Base-by-base conservation (phyloP, 371 early-diverging fungal species). In the Haplosporangium sp. region DNA sequence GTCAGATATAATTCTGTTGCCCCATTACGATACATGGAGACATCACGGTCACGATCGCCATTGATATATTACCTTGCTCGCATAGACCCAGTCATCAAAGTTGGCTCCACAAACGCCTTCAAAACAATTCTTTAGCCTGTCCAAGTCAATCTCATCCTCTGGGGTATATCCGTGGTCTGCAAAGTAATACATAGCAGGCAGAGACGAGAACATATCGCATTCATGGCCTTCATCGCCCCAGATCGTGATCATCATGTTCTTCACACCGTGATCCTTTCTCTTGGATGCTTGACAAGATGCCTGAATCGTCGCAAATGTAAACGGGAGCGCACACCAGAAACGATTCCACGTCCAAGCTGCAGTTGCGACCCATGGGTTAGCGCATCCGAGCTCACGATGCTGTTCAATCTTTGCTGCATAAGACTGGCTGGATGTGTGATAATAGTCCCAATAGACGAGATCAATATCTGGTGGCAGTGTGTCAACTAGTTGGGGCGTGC, bases 221-320 rank as follows among this genome's bases (percentile, higher is more conserved):
- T 95, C 96, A 80, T 95, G 93, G 46, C 95, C 95, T 70, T 95
- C 96, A 73, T 95, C 96, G 18, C 96, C 96, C 95, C 95, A 93
- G 50, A 90, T 88, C 0, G 95, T 95, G 42, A 93, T 88, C 82
- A 95, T 91, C 7, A 89, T 86, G 73, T 94, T 92, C 13, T 83
- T 69, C 9, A 95, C 92, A 13, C 89, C 89, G 41, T 85, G 82
- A 7, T 74, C 79, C 8, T 74, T 79, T 41, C 79, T 71, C 60
- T 90, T 95, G n/a, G 91, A 86, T 1, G 94, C 94, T 14, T 83
- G 74, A 20, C 93, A 82, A 55, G 92, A 90, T 18, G 95, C 95
- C 21, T 90, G 85, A n/a, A 90, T 87, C 0, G 93, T 84, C 45
- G 93, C 90, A 71, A 94, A 88, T 0, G 93, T 87, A 69, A 95